A percentile compares a stretch with the other conserved stretches of the same genome.
Conservation (phyloP, 2,329 filamentous ascomycete genomes). For the Diaporthe citriasiana region DNA sequence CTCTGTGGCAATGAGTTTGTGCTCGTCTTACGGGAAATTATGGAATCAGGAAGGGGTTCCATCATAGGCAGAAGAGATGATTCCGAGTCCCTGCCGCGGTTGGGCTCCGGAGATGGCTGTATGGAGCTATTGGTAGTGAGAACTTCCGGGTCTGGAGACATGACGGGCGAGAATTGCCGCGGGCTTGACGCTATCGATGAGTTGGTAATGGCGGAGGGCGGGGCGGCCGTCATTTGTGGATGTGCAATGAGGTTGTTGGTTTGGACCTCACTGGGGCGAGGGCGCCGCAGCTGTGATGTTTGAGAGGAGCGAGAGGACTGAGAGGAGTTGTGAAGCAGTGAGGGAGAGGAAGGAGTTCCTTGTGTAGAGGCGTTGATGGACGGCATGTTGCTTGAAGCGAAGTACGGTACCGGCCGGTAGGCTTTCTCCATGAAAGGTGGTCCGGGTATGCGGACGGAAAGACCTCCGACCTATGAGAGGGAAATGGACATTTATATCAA, state of each 20-base stretch:
- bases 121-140: slow-evolving; percentile 73
- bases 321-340: slow-evolving; percentile 52
- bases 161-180: slow-evolving; percentile 68
- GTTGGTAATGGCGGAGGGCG: slow-evolving; percentile 68
- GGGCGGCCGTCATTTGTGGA: slow-evolving; percentile 56
- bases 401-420: slow-evolving; percentile 39
- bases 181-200: slow-evolving; percentile 70
- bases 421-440: slow-evolving; percentile 41
- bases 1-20: slow-evolving; percentile 75
- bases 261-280: slow-evolving; percentile 63
- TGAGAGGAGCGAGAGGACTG: slow-evolving; percentile 60
- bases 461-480: slow-evolving; percentile 41
- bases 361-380: slow-evolving; percentile 45
- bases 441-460: slow-evolving; percentile 42
- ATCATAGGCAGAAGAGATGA: slow-evolving; percentile 46
- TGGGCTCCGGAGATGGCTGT: slow-evolving; percentile 76
- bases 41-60: slow-evolving; percentile 70
- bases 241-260: slow-evolving; percentile 57
- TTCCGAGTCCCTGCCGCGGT: slow-evolving; percentile 62
- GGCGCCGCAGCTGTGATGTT: slow-evolving; percentile 56
- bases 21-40: slow-evolving; percentile 72
- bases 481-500: slow-evolving; percentile 41
- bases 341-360: slow-evolving; percentile 50
- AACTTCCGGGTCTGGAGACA: slow-evolving; percentile 67
- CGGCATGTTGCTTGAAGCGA: slow-evolving; percentile 51